A percentile compares a stretch with the other conserved stretches of the same genome.
These are phyloP conservation scores for Hypoxylon sp. DNA, from an alignment of 2,329 filamentous ascomycete genomes.

Conservation along the genomic window DNA sequence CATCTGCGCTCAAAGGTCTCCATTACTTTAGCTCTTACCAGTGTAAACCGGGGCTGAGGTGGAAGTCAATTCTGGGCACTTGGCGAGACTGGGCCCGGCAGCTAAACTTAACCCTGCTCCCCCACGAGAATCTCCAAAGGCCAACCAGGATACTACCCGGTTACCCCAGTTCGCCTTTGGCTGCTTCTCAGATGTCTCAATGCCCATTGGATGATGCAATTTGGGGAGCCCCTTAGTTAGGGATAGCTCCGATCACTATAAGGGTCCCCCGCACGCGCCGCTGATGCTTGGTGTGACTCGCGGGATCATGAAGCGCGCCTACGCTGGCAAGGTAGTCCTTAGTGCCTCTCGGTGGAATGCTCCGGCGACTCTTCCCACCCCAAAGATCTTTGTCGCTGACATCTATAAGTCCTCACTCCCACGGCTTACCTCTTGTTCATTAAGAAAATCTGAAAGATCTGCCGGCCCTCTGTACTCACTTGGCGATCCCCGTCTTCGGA, in stretches of 20 bases:
- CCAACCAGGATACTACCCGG: neutral
- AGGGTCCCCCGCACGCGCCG: conserved; percentile 15
- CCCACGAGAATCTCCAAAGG: neutral
- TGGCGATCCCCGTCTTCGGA: neutral
- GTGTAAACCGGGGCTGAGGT: neutral
- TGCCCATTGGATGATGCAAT: conserved; percentile 22
- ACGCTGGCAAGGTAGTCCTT: no score
- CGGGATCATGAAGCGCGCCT: conserved; percentile 7
- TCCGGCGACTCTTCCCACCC: conserved; percentile 4
- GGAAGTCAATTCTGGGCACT: neutral
- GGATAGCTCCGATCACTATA: neutral
- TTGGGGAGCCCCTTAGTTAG: conserved; percentile 4
- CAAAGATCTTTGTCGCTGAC: neutral
- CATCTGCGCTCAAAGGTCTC: neutral
- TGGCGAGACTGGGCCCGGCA: no score
- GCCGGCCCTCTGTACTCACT: neutral
- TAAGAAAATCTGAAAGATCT: neutral
- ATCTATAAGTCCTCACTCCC: conserved; percentile 19
- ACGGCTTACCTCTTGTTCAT: neutral
- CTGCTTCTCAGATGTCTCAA: conserved; percentile 5
- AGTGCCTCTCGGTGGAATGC: conserved; percentile 30
- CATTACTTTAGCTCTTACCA: neutral
- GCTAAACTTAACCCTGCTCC: no score
- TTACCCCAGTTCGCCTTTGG: neutral
- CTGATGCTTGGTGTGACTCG: conserved; percentile 12